Evolutionary conservation across 2,329 filamentous ascomycete species (phyloP), one percentile per base, ranked within the genome.

Genomic region (Claviceps spartinae): DNA sequence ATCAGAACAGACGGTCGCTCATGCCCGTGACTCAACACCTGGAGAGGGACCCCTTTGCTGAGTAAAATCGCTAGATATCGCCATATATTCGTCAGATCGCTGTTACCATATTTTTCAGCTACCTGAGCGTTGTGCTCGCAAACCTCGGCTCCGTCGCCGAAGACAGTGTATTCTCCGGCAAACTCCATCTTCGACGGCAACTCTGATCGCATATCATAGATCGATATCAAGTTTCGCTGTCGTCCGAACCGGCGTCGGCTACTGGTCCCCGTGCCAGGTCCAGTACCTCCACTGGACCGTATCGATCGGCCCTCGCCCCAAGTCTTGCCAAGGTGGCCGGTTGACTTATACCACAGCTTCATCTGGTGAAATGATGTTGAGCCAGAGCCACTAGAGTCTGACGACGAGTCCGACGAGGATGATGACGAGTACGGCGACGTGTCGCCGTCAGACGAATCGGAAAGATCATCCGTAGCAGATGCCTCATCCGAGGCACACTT

Each of bases 101-200:
- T 65, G 56, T 81, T 78, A 4, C 84, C 86, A 58, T 85, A 76
- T 56, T 80, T 82, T 58, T 81, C 76, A 8, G 91, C 90, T 46
- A 94, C 81, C 1, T 70, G 69, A 8, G 89, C 87, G 65, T 98
- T 98, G 60, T 94, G 85, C 45, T 79, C 74, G 66, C 91, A 97
- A 3, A 95, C 81, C 40, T 85, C 78, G n/a, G 82, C 78, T 1
- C 86, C 85, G 55, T 89, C 82, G 3, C 89, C 89, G 63, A 93
- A 90, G 14, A 96, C 85, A 24, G 77, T 78, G 66, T 97, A 98
- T 57, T 86, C 79, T 53, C 81, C 72, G 2, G 89, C 93, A 55
- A 96, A 77, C 51, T 81, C 76, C 54, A 77, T 77, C 64, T 89
- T 93, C 2, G 87, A 85, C 0, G 90, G 90, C n/a, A 95, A 69